Evolutionary conservation across 495 filamentous ascomycete genomes (phyloP).

Genomic region (Neurospora tetrasperma): DNA sequence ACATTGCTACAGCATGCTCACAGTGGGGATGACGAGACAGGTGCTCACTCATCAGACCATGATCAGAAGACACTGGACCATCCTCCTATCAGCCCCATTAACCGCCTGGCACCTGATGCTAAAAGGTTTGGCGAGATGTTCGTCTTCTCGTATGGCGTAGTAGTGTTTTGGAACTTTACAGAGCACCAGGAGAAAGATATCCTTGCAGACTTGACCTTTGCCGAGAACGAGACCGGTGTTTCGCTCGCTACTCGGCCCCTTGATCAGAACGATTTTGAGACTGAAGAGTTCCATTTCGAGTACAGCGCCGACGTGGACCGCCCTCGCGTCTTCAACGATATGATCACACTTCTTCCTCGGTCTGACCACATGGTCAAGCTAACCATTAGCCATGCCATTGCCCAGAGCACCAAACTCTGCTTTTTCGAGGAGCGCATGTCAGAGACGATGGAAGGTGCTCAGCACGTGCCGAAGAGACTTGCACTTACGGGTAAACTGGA

Average conservation of each 20-base stretch:
- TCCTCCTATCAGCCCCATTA: slow-evolving; percentile 30
- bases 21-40: slow-evolving; percentile 4
- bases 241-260: slow-evolving; percentile 60
- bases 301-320: slow-evolving; percentile 77
- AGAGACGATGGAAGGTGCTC: slow-evolving; percentile 83
- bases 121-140: slow-evolving; percentile 90
- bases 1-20: slow-evolving; percentile 6
- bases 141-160: slow-evolving; percentile 94
- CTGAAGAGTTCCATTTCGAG: slow-evolving; percentile 97
- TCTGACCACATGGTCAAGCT: slow-evolving; percentile 99
- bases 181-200: slow-evolving; percentile 94
- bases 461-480: slow-evolving; percentile 79
- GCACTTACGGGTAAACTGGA: slow-evolving; percentile 84
- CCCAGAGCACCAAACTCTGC: slow-evolving; percentile 92
- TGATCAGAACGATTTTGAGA: slow-evolving; percentile 84
- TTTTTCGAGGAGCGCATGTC: slow-evolving; percentile 98
- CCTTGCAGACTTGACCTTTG: slow-evolving; percentile 89
- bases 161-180: slow-evolving; percentile 98
- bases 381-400: slow-evolving; percentile 92
- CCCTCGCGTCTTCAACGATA: slow-evolving; percentile 93
- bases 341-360: slow-evolving; percentile 84
- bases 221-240: slow-evolving; percentile 48
- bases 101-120: slow-evolving; percentile 51
- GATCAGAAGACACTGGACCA: slow-evolving; percentile 14
- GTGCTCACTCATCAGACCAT: slow-evolving; percentile 2